Conservation (phyloP, 2,329 filamentous ascomycete genomes). For the Huntiella savannae region DNA sequence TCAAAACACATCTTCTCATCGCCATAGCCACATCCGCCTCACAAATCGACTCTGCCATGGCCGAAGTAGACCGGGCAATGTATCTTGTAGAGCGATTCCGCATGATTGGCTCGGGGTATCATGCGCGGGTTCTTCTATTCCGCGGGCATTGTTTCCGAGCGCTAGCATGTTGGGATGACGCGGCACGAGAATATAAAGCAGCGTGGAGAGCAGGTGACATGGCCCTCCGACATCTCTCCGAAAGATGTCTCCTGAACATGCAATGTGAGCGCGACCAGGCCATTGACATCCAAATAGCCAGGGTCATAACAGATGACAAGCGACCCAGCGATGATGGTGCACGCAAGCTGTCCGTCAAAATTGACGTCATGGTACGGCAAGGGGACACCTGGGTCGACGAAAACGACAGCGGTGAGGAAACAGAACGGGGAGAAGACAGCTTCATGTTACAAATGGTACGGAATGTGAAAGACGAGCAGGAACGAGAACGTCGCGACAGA, state of each 20-base stretch:
- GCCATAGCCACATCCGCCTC: slow-evolving; percentile 7
- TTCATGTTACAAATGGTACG: slow-evolving; percentile 10
- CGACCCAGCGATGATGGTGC: no score
- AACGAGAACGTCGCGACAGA: background rate
- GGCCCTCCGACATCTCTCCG: background rate
- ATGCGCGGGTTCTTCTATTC: slow-evolving; percentile 14
- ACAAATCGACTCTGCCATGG: slow-evolving; percentile 1
- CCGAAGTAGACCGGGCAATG: background rate
- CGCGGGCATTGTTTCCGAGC: slow-evolving; percentile 15
- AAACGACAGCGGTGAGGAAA: background rate
- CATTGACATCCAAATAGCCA: no score
- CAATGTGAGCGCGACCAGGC: slow-evolving; percentile 6
- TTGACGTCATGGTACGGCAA: no score
- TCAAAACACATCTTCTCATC: slow-evolving; percentile 12
- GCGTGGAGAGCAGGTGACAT: slow-evolving; percentile 7
- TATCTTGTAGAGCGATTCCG: slow-evolving; percentile 1
- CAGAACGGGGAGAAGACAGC: background rate
- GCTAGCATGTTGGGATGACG: slow-evolving; percentile 14
- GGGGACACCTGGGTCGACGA: no score
- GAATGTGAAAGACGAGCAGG: slow-evolving; percentile 3
- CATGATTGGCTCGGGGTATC: slow-evolving; percentile 1
- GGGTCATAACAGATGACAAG: no score
- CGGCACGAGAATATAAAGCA: slow-evolving; percentile 13
- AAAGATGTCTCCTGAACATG: slow-evolving; percentile 9
- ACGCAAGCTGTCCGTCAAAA: no score